Evolutionary conservation across 1,284 basidiomycete genomes (phyloP).

Genomic region (Trametes pubescens): DNA sequence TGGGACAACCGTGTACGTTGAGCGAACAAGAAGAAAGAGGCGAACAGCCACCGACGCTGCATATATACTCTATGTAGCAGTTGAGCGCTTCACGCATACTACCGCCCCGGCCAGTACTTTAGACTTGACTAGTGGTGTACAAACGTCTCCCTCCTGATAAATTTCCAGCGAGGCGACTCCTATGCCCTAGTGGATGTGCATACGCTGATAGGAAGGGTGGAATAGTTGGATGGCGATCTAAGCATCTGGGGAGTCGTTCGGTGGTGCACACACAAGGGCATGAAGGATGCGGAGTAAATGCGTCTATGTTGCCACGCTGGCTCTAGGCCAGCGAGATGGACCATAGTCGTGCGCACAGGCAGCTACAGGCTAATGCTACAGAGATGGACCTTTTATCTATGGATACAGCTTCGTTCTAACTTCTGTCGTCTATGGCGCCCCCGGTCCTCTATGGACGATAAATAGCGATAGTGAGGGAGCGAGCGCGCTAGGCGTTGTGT

Average conservation of each 20-base stretch:
- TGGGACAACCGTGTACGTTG: too few relatives aligned
- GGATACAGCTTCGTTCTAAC: constrained; percentile 14
- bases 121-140: too few relatives aligned
- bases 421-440: constrained; percentile 9
- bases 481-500: constrained; percentile 10
- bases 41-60: too few relatives aligned
- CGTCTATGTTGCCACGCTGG: constrained; percentile 15
- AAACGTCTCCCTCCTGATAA: too few relatives aligned
- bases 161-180: too few relatives aligned
- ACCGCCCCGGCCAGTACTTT: too few relatives aligned
- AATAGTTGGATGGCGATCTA: too few relatives aligned
- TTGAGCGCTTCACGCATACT: too few relatives aligned
- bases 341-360: constrained; percentile 23
- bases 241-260: neutral
- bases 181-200: too few relatives aligned
- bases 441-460: constrained; percentile 8
- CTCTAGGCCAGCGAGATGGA: constrained; percentile 20
- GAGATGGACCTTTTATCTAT: constrained; percentile 21
- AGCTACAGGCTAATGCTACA: constrained; percentile 26
- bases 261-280: neutral
- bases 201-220: too few relatives aligned
- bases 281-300: neutral
- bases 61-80: too few relatives aligned
- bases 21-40: too few relatives aligned
- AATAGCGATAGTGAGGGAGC: constrained; percentile 13